Percentiles rank a stretch among this genome's conserved stretches.
phyloP scores from a whole-genome alignment of 1,139 yeast species.

The Kodamaea suecica region DNA sequence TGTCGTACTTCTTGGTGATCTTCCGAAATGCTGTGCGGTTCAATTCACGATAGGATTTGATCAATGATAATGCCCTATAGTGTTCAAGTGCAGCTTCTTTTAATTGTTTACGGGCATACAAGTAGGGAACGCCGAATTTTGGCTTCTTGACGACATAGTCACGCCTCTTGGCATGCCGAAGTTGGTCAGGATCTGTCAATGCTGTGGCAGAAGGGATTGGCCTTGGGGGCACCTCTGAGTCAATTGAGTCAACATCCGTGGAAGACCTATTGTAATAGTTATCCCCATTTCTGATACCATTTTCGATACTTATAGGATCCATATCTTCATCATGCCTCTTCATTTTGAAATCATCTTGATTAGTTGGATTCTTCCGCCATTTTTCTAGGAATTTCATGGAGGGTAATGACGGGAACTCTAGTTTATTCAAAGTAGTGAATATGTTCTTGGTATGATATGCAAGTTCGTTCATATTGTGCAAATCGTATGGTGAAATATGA shows the following conservation, averaged over 20 bases:
- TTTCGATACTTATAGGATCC: slow-evolving; percentile 22
- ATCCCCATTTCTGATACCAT: slow-evolving; percentile 39
- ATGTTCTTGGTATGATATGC: slow-evolving; percentile 34
- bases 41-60: slow-evolving; percentile 70
- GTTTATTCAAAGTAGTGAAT: slow-evolving; percentile 34
- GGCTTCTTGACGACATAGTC: slow-evolving; percentile 33
- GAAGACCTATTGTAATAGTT: not conserved
- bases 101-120: slow-evolving; percentile 69
- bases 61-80: slow-evolving; percentile 73
- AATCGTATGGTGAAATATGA: slow-evolving; percentile 8
- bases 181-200: slow-evolving; percentile 14
- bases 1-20: slow-evolving; percentile 86
- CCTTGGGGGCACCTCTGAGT: slow-evolving; percentile 11
- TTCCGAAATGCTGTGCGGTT: slow-evolving; percentile 89
- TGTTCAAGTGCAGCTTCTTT: slow-evolving; percentile 76
- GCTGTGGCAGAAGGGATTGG: slow-evolving; percentile 4
- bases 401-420: slow-evolving; percentile 61
- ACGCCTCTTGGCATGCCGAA: slow-evolving; percentile 22
- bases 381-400: slow-evolving; percentile 43
- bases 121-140: slow-evolving; percentile 54
- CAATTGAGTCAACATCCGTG: slow-evolving; percentile 8
- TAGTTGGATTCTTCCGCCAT: slow-evolving; percentile 15
- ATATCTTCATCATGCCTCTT: slow-evolving; percentile 10
- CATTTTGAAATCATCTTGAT: slow-evolving; percentile 14
- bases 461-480: slow-evolving; percentile 26